These are phyloP conservation scores for Penicillium nordicum DNA, from an alignment of 2,329 filamentous ascomycete genomes.

Conservation along the genomic window DNA sequence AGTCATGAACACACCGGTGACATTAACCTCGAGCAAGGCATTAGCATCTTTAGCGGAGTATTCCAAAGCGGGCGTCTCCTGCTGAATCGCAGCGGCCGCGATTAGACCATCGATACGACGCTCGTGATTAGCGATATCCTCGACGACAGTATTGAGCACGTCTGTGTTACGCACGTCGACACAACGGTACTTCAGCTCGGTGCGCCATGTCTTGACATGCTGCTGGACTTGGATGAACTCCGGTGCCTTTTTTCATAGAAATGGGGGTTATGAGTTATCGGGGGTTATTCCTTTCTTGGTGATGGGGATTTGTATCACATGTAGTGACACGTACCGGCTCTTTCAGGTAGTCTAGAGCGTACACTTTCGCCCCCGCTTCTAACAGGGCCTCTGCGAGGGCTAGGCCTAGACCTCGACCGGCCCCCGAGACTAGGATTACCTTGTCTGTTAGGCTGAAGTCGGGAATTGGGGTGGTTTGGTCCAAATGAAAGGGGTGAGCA, in stretches of 20 bases:
- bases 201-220: constrained; percentile 30
- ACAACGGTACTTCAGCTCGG: constrained; percentile 68
- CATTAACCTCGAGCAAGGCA: constrained; percentile 59
- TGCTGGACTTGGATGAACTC: not conserved
- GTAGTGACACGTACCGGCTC: not conserved
- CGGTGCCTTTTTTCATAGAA: not conserved
- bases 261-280: not conserved
- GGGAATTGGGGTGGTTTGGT: fast-evolving
- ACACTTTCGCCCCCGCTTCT: not conserved
- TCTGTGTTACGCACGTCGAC: constrained; percentile 74
- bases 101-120: constrained; percentile 76
- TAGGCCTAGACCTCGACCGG: not conserved
- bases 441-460: not conserved
- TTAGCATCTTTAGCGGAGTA: constrained; percentile 63
- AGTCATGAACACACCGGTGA: constrained; percentile 62
- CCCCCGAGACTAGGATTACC: not conserved
- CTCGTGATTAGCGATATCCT: constrained; percentile 64
- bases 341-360: not conserved
- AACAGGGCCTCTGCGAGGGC: not conserved
- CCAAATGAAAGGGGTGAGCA: not conserved
- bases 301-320: not conserved
- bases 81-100: constrained; percentile 68
- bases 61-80: constrained; percentile 77
- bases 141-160: constrained; percentile 63
- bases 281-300: not conserved